phyloP scores from a whole-genome alignment of 257 asterid species.

The Anisodus tanguticus region DNA sequence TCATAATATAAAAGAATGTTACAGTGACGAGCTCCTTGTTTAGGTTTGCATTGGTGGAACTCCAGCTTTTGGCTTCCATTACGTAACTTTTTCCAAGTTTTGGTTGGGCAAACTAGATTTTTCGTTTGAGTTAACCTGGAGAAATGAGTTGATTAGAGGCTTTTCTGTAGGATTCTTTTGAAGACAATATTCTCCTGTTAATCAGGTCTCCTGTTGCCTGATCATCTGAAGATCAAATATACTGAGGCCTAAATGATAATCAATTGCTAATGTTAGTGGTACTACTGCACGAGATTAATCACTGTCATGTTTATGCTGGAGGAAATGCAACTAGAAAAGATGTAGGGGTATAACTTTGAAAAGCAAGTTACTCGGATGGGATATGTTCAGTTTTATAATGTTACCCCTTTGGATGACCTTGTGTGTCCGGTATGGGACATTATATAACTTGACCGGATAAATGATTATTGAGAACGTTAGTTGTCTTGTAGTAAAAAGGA shows the following conservation, averaged over 20 bases:
- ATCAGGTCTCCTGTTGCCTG: neutral
- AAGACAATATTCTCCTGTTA: slow-evolving; percentile 5
- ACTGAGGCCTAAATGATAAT: neutral
- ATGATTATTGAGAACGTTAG: neutral
- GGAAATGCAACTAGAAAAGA: slow-evolving; percentile 10
- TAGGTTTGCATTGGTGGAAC: neutral
- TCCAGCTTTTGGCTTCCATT: slow-evolving; percentile 4
- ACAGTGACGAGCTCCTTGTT: neutral
- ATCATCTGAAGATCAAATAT: slow-evolving; percentile 10
- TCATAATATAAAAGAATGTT: slow-evolving; percentile 12
- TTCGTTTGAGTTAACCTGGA: slow-evolving; percentile 6
- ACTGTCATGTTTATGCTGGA: slow-evolving; percentile 11
- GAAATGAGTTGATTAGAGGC: slow-evolving; percentile 23
- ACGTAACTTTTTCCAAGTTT: neutral
- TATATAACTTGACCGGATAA: neutral
- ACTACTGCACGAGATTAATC: neutral
- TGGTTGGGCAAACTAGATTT: slow-evolving; percentile 15
- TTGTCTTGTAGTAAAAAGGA: neutral
- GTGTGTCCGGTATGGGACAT: slow-evolving; percentile 13
- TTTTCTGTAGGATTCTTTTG: neutral
- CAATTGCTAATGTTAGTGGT: slow-evolving; percentile 13
- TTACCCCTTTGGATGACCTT: slow-evolving; percentile 17
- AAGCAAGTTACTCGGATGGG: slow-evolving; percentile 14
- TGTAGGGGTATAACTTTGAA: slow-evolving; percentile 20
- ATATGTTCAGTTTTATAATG: slow-evolving; percentile 19